phyloP scores from a whole-genome alignment of 2,329 filamentous ascomycete genomes.

The Colletotrichum chlorophyti region DNA sequence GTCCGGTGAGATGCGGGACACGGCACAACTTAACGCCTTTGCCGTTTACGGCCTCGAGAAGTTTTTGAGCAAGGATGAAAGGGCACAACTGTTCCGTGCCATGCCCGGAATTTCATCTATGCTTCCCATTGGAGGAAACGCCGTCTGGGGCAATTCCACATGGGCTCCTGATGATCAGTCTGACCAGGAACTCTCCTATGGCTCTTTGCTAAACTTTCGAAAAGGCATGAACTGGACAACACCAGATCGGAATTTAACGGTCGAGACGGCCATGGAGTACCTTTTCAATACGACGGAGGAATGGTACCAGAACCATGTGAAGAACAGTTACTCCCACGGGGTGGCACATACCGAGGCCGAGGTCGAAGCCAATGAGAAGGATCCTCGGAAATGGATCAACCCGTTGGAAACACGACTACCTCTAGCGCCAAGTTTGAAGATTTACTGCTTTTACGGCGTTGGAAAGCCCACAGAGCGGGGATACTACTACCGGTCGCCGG shows the following conservation, averaged over 20 bases:
- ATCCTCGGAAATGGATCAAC: conserved; percentile 89
- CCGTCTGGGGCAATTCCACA: conserved; percentile 89
- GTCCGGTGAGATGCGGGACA: conserved; percentile 98
- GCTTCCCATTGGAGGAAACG: conserved; percentile 92
- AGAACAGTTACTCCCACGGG: conserved; percentile 83
- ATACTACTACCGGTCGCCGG: conserved; percentile 83
- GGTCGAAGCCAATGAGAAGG: conserved; percentile 82
- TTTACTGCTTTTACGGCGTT: conserved; percentile 97
- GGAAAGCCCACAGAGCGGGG: conserved; percentile 92
- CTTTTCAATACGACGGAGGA: conserved; percentile 79
- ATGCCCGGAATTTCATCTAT: conserved; percentile 98
- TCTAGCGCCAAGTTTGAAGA: conserved; percentile 85
- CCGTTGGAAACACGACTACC: conserved; percentile 89
- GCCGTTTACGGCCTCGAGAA: conserved; percentile 97
- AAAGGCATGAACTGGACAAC: conserved; percentile 67
- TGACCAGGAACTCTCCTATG: conserved; percentile 76
- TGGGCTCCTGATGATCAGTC: conserved; percentile 88
- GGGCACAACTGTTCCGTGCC: conserved; percentile 91
- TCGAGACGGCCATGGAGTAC: conserved; percentile 78
- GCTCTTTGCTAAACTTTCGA: conserved; percentile 86
- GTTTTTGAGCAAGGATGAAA: conserved; percentile 88
- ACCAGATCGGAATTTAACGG: conserved; percentile 78
- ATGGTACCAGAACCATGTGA: conserved; percentile 83
- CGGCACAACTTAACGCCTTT: conserved; percentile 93
- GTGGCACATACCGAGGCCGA: conserved; percentile 80